A percentile compares a stretch with the other conserved stretches of the same genome.
phyloP scores from a whole-genome alignment of 2,329 filamentous ascomycete genomes.

The Dactylellina drechsleri region DNA sequence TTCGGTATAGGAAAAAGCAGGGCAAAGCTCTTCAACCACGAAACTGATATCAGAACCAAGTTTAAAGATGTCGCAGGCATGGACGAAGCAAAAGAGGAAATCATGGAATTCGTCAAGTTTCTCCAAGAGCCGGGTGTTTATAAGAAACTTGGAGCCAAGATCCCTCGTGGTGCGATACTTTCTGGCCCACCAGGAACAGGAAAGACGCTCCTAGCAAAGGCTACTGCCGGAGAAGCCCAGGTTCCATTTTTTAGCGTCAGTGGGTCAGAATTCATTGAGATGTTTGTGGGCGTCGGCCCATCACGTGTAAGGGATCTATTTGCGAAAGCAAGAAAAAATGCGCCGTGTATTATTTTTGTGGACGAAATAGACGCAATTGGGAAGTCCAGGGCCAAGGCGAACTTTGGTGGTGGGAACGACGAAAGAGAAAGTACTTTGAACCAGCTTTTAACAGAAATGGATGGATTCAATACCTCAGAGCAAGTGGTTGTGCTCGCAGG shows the following conservation, averaged over 20 bases:
- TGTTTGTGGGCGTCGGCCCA: constrained; percentile 98
- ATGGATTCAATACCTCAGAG: constrained; percentile 66
- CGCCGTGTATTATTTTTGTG: constrained; percentile 99
- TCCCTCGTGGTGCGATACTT: constrained; percentile 93
- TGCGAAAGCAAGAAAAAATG: constrained; percentile 90
- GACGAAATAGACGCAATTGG: constrained; percentile 99
- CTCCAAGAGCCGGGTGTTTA: constrained; percentile 92
- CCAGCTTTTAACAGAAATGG: constrained; percentile 99
- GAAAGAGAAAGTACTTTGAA: constrained; percentile 97
- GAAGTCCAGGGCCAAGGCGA: constrained; percentile 83
- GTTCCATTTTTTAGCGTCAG: constrained; percentile 99
- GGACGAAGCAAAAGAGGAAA: constrained; percentile 97
- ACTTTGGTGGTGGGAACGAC: constrained; percentile 90
- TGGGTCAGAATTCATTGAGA: constrained; percentile 98
- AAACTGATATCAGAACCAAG: constrained; percentile 95
- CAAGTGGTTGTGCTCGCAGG: constrained; percentile 90
- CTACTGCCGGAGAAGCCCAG: constrained; percentile 93
- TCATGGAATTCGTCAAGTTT: constrained; percentile 99
- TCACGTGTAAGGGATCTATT: constrained; percentile 96
- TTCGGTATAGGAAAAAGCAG: constrained; percentile 97
- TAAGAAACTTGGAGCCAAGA: constrained; percentile 94
- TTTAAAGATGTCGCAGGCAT: constrained; percentile 96
- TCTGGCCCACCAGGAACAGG: constrained; percentile 98
- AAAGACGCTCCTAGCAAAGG: constrained; percentile 97
- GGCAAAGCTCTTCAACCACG: constrained; percentile 97